phyloP scores from a whole-genome alignment of 1,139 yeast genomes.

The Blastobotrys buckinghamii region DNA sequence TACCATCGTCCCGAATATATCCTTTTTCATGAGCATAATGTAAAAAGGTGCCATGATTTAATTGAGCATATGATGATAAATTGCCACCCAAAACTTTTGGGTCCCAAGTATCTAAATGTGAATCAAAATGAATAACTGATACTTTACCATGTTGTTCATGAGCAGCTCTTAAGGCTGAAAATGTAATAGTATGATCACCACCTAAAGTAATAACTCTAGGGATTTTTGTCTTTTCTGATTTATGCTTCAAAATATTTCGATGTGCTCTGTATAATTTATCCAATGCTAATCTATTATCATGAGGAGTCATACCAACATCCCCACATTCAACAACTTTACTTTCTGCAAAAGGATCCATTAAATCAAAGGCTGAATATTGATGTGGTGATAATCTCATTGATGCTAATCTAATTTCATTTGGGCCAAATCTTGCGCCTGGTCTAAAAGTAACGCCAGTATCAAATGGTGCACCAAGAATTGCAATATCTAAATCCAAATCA shows the following conservation, averaged over 20 bases:
- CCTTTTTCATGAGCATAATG: slow-evolving; percentile 60
- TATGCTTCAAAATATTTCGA: slow-evolving; percentile 32
- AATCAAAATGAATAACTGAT: slow-evolving; percentile 68
- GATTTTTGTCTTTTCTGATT: neutral
- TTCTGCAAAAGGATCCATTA: slow-evolving; percentile 53
- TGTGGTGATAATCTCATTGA: slow-evolving; percentile 45
- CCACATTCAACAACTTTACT: slow-evolving; percentile 71
- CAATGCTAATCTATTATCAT: slow-evolving; percentile 66
- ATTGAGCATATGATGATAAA: slow-evolving; percentile 34
- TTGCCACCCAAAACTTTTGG: slow-evolving; percentile 65
- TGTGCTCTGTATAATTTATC: slow-evolving; percentile 63
- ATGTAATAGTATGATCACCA: slow-evolving; percentile 70
- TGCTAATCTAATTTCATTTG: slow-evolving; percentile 65
- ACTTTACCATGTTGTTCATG: slow-evolving; percentile 54
- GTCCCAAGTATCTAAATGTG: slow-evolving; percentile 72
- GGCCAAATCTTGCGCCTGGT: slow-evolving; percentile 77
- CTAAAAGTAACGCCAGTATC: slow-evolving; percentile 72
- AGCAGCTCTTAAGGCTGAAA: slow-evolving; percentile 63
- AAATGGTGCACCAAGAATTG: slow-evolving; percentile 69
- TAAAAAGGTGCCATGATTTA: slow-evolving; percentile 73
- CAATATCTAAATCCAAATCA: slow-evolving; percentile 48
- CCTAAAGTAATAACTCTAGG: slow-evolving; percentile 65
- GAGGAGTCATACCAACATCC: slow-evolving; percentile 74
- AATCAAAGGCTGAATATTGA: slow-evolving; percentile 44
- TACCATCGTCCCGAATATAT: slow-evolving; percentile 44